Percentiles rank a stretch among this genome's conserved stretches.
These are phyloP conservation scores for Umbelopsis ramanniana DNA, from an alignment of 192 early-diverging fungal genomes.

Conservation along the genomic window DNA sequence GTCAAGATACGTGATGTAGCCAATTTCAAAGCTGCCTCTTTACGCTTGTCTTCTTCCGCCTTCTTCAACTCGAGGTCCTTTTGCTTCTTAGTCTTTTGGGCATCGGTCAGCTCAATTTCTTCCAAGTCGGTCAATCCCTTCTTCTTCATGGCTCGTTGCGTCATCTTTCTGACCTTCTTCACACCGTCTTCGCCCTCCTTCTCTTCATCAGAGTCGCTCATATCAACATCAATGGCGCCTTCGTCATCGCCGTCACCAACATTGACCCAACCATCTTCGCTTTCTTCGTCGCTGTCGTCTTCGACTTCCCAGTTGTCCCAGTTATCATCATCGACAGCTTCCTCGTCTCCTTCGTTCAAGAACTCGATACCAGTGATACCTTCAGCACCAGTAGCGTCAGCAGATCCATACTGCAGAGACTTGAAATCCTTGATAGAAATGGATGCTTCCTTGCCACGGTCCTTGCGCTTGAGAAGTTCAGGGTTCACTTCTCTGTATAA, in stretches of 20 bases:
- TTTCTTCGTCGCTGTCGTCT: slow-evolving; percentile 47
- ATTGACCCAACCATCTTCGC: slow-evolving; percentile 40
- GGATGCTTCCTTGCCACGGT: slow-evolving; percentile 87
- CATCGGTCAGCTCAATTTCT: slow-evolving; percentile 39
- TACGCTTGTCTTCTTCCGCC: slow-evolving; percentile 51
- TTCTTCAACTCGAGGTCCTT: slow-evolving; percentile 42
- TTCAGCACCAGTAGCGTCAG: slow-evolving; percentile 53
- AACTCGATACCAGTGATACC: slow-evolving; percentile 85
- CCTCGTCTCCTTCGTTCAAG: slow-evolving; percentile 57
- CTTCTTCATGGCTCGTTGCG: slow-evolving; percentile 41
- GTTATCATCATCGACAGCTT: slow-evolving; percentile 45
- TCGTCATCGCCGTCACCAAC: slow-evolving; percentile 39
- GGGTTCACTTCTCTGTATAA: slow-evolving; percentile 98
- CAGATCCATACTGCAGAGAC: slow-evolving; percentile 74
- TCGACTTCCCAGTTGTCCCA: slow-evolving; percentile 41
- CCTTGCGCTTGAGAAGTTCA: slow-evolving; percentile 88
- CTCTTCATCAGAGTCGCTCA: slow-evolving; percentile 55
- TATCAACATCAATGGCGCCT: slow-evolving; percentile 37
- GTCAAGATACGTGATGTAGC: slow-evolving; percentile 77
- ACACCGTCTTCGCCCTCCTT: slow-evolving; percentile 22
- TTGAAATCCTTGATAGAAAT: slow-evolving; percentile 52
- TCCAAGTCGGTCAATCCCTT: slow-evolving; percentile 23
- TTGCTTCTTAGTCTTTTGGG: slow-evolving; percentile 44
- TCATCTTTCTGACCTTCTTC: slow-evolving; percentile 1
- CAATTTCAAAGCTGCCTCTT: slow-evolving; percentile 50